phyloP scores from a whole-genome alignment of 352 stramenopile species.

The Pythium plurisporium region DNA sequence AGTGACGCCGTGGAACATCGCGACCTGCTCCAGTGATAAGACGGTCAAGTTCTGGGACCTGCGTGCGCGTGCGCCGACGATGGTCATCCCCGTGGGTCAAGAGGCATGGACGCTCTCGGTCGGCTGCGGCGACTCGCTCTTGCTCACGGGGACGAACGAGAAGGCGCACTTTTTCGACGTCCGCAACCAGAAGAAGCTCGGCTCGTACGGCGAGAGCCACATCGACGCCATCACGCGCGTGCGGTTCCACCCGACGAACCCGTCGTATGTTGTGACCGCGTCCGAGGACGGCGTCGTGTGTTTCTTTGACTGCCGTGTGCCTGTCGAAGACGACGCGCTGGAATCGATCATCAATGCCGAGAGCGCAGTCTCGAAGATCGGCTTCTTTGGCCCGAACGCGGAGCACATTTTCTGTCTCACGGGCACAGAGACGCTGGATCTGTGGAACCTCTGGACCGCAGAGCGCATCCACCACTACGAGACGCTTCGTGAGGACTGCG shows the following conservation, averaged over 20 bases:
- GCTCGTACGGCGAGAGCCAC: constrained; percentile 86
- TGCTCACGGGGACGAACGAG: constrained; percentile 72
- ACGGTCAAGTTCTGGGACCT: constrained; percentile 86
- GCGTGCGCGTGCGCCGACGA: constrained; percentile 42
- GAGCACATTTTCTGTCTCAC: constrained; percentile 87
- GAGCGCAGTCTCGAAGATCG: constrained; percentile 81
- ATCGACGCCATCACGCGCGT: constrained; percentile 87
- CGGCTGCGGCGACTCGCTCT: constrained; percentile 67
- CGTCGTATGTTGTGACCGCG: constrained; percentile 78
- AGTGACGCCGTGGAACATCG: constrained; percentile 54
- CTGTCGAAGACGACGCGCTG: constrained; percentile 83
- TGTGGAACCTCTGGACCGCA: constrained; percentile 88
- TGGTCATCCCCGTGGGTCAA: constrained; percentile 56
- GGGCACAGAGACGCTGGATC: constrained; percentile 83
- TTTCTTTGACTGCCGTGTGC: constrained; percentile 83
- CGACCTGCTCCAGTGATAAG: constrained; percentile 83
- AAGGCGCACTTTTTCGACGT: constrained; percentile 79
- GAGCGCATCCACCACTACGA: constrained; percentile 79
- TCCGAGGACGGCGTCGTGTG: constrained; percentile 90
- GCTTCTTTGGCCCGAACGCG: constrained; percentile 79
- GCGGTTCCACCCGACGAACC: constrained; percentile 77
- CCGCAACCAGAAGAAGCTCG: constrained; percentile 55
- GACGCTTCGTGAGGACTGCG: constrained; percentile 72
- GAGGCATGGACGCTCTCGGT: constrained; percentile 83
- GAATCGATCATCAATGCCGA: constrained; percentile 90